Base-by-base conservation (phyloP, 2,329 filamentous ascomycete species). In the Venturiaceae sp. region DNA sequence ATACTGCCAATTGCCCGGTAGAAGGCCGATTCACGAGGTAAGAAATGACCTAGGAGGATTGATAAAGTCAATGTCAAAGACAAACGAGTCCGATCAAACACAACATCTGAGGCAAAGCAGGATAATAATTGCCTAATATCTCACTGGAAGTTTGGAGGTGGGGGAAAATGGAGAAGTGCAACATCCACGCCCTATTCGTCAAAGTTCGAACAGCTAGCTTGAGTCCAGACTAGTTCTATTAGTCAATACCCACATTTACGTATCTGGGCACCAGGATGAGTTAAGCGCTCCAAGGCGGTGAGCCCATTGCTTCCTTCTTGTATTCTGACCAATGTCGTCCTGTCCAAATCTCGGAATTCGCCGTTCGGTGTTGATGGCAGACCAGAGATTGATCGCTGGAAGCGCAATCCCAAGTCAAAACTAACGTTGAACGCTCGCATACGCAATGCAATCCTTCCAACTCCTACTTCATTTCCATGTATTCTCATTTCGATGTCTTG, bases 401-500 rank as follows among this genome's bases (percentile, higher is more conserved):
- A 30, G 2, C 26, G 23, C 23, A 7, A n/a, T 9, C n/a, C 44
- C 44, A 50, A 50, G 2, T 2, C 5, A n/a, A 3, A 13, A 16
- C 44, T 50, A 16, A 16, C 21, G n/a, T n/a, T 14, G 37, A 39
- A 39, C 21, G 21, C 37, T 39, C 14, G 16, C 21, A 19, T 19
- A 50, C 8, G 44, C 44, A 50, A 16, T 23, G 19, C 44, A 26
- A 23, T 7, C 19, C 14, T 46, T 46, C 21, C 41, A 14, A 26
- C 21, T n/a, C 5, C 23, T 5, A 50, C 9, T 3, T n/a, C 26
- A 8, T n/a, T 50, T n/a, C 21, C 52, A 21, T 5, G 19, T 53
- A n/a, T 28, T 1, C 19, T 60, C 37, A 60, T 57, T 67, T 65
- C 13, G 55, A 50, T 16, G 71, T 78, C 75, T 86, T 85, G 60